Percentiles rank a stretch among this genome's conserved stretches.
phyloP scores from a whole-genome alignment of 768 basidiomycete species.

The Pleurotus salmoneostramineus region DNA sequence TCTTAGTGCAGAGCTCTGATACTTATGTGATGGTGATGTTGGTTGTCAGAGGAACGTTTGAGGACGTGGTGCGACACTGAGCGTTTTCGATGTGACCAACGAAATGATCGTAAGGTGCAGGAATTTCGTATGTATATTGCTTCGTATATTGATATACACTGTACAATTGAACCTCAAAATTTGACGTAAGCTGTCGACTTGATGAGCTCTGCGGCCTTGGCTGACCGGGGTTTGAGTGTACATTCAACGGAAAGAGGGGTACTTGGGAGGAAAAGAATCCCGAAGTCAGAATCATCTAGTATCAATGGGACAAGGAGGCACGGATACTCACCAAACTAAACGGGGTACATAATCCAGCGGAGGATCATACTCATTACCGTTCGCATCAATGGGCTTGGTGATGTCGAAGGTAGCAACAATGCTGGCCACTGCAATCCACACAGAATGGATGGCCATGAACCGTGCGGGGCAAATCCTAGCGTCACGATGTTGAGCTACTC shows the following conservation, averaged over 20 bases:
- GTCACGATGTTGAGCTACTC: not conserved
- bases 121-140: too few species aligned
- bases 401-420: conserved; percentile 9
- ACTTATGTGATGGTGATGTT: too few species aligned
- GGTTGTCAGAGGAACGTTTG: too few species aligned
- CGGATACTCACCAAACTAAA: conserved; percentile 6
- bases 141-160: not conserved
- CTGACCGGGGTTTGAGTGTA: conserved; percentile 18
- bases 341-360: not conserved
- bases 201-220: conserved; percentile 14
- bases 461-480: conserved; percentile 8
- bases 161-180: not conserved
- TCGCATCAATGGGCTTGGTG: conserved; percentile 6
- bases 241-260: conserved; percentile 20
- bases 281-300: not conserved
- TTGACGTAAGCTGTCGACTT: not conserved
- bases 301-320: not conserved
- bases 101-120: too few species aligned
- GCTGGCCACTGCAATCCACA: conserved; percentile 5
- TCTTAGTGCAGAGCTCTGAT: too few species aligned
- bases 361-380: not conserved
- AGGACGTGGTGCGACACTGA: too few species aligned
- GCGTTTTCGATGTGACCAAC: too few species aligned
- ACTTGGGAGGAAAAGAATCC: conserved; percentile 3
- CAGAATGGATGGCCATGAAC: not conserved